These are phyloP conservation scores for Lactuca sativa DNA, from an alignment of 129 eudicot genomes.

Conservation along the genomic window DNA sequence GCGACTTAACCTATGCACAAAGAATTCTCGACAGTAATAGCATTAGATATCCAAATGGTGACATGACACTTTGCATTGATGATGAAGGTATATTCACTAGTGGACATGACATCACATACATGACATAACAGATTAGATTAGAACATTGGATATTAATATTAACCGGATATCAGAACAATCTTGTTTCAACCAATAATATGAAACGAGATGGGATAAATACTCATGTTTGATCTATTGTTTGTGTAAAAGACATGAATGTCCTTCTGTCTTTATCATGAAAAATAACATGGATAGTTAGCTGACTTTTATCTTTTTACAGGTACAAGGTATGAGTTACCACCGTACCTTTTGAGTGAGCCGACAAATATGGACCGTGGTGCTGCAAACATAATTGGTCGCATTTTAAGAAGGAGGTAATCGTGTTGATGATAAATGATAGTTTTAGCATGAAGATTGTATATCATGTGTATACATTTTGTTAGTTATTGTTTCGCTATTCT, in stretches of 20 bases:
- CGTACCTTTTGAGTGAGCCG: not conserved
- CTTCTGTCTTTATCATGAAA: too few relatives aligned
- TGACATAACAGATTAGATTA: too few relatives aligned
- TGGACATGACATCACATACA: too few relatives aligned
- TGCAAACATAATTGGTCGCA: not conserved
- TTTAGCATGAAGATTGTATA: not conserved
- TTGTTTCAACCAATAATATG: too few relatives aligned
- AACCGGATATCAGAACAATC: too few relatives aligned
- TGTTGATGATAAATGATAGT: not conserved
- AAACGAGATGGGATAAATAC: too few relatives aligned
- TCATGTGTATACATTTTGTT: too few relatives aligned
- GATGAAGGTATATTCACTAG: not conserved
- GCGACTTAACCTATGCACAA: constrained; percentile 1
- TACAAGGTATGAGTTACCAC: constrained; percentile 7
- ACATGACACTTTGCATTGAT: constrained; percentile 3
- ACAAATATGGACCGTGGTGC: not conserved
- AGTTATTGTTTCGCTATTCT: too few relatives aligned
- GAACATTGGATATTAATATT: too few relatives aligned
- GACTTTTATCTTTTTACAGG: not conserved
- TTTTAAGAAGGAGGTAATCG: not conserved
- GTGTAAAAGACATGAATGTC: not conserved
- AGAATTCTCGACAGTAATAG: not conserved
- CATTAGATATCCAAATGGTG: not conserved
- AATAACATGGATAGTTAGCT: too few relatives aligned
- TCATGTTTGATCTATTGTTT: too few relatives aligned